Percentiles rank a stretch among this genome's conserved stretches.
phyloP scores from a whole-genome alignment of 768 basidiomycete species.

The Lactifluus rugatus region DNA sequence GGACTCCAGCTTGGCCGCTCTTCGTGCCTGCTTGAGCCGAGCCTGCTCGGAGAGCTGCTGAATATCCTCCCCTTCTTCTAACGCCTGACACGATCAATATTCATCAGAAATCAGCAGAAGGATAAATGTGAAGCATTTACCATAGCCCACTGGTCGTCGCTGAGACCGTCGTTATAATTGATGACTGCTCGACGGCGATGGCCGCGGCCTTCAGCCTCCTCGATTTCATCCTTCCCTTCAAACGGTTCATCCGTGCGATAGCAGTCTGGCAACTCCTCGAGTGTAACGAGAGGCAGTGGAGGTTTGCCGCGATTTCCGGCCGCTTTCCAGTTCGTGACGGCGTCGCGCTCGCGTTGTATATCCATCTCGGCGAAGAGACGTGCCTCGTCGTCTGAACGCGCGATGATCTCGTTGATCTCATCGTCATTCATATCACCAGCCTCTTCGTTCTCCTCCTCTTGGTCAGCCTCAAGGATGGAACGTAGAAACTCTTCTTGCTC shows the following conservation, averaged over 20 bases:
- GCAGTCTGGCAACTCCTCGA: slow-evolving; percentile 87
- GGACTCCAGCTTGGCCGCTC: slow-evolving; percentile 49
- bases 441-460: slow-evolving; percentile 84
- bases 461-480: slow-evolving; percentile 82
- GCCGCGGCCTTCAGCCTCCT: slow-evolving; percentile 68
- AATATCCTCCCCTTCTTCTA: slow-evolving; percentile 75
- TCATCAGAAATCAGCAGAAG: not conserved
- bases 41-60: slow-evolving; percentile 60
- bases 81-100: slow-evolving; percentile 35
- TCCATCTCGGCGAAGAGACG: slow-evolving; percentile 78
- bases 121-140: slow-evolving; percentile 30
- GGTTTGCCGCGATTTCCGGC: slow-evolving; percentile 70
- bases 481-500: slow-evolving; percentile 95
- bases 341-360: slow-evolving; percentile 60
- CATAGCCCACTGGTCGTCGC: slow-evolving; percentile 89
- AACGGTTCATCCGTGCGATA: slow-evolving; percentile 83
- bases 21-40: slow-evolving; percentile 54
- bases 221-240: slow-evolving; percentile 51
- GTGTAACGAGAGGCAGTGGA: slow-evolving; percentile 65
- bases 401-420: slow-evolving; percentile 87
- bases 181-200: slow-evolving; percentile 76
- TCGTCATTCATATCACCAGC: slow-evolving; percentile 90
- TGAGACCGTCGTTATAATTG: slow-evolving; percentile 87
- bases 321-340: slow-evolving; percentile 55
- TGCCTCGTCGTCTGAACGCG: slow-evolving; percentile 73